phyloP scores from a whole-genome alignment of 2,329 filamentous ascomycete species.

The Sporothrix brasiliensis region DNA sequence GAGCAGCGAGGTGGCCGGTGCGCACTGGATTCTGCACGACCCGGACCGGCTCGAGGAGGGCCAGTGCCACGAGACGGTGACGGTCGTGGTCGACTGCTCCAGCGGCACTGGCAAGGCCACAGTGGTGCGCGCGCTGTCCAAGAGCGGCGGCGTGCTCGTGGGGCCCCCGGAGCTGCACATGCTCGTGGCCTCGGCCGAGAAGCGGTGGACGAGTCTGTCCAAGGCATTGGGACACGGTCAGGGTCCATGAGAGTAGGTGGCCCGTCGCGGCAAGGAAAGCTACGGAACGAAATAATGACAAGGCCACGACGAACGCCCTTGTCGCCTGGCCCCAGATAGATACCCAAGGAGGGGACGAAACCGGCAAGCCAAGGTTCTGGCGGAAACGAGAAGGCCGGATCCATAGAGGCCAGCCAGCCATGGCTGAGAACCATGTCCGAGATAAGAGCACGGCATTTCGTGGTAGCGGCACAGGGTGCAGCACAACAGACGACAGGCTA shows the following conservation, averaged over 20 bases:
- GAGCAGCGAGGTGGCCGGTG: conserved; percentile 41
- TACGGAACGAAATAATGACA: neutral
- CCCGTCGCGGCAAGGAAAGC: neutral
- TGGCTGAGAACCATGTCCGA: neutral
- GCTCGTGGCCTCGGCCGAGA: conserved; percentile 61
- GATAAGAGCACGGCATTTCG: neutral
- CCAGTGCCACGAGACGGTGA: conserved; percentile 80
- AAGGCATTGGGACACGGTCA: conserved; percentile 45
- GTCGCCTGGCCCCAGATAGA: neutral
- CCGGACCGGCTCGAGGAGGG: conserved; percentile 89
- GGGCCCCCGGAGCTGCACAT: conserved; percentile 64
- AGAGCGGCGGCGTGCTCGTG: conserved; percentile 75
- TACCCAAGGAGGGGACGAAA: conserved; percentile 15
- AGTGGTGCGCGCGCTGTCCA: conserved; percentile 73
- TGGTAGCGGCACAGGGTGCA: neutral
- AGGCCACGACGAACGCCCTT: neutral
- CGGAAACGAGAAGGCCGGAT: neutral
- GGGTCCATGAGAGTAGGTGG: conserved; percentile 2
- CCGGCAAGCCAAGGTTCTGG: conserved; percentile 25
- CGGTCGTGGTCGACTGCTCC: conserved; percentile 71
- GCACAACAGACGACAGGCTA: neutral
- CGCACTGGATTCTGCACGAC: conserved; percentile 79
- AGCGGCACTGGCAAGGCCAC: conserved; percentile 39
- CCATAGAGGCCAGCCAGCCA: neutral
- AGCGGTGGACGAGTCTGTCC: conserved; percentile 64